These are phyloP conservation scores for Aphanoascus verrucosus DNA, from an alignment of 2,329 filamentous ascomycete genomes.

Conservation along the genomic window DNA sequence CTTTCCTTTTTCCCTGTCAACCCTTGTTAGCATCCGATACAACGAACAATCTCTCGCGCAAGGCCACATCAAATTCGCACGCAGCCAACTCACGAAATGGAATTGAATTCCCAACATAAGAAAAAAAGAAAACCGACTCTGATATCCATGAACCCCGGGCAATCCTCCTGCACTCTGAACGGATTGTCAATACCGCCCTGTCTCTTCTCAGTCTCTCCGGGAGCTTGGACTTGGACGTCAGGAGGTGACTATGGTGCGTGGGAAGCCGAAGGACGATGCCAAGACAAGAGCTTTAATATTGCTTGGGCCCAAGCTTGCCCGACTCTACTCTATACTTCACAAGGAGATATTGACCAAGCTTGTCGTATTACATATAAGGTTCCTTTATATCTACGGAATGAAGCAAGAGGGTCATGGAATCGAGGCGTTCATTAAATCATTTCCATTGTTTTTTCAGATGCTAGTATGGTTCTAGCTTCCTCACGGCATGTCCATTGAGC, in stretches of 20 bases:
- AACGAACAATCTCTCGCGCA: neutral
- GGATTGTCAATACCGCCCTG: conserved; percentile 59
- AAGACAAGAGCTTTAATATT: neutral
- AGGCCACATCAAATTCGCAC: neutral
- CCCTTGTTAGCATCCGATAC: conserved; percentile 10
- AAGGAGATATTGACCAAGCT: too few species aligned
- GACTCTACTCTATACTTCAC: too few species aligned
- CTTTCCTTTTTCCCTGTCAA: conserved; percentile 50
- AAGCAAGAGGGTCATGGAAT: neutral
- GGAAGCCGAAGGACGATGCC: neutral
- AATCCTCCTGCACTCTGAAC: conserved; percentile 65
- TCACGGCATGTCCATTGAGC: neutral
- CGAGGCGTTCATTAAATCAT: conserved; percentile 2
- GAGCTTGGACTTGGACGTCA: too few species aligned
- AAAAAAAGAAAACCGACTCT: conserved; percentile 46
- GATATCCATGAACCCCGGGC: conserved; percentile 80
- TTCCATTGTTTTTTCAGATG: conserved; percentile 4
- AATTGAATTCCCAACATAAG: neutral
- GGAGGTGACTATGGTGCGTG: neutral
- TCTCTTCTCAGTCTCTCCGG: conserved; percentile 57
- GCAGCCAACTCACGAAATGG: too few species aligned
- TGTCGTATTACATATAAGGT: too few species aligned
- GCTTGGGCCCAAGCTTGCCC: too few species aligned
- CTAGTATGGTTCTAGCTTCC: conserved; percentile 1
- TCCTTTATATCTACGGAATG: too few species aligned